Base-by-base conservation (phyloP, 352 stramenopile genomes). In the Phytophthora brassicae region DNA sequence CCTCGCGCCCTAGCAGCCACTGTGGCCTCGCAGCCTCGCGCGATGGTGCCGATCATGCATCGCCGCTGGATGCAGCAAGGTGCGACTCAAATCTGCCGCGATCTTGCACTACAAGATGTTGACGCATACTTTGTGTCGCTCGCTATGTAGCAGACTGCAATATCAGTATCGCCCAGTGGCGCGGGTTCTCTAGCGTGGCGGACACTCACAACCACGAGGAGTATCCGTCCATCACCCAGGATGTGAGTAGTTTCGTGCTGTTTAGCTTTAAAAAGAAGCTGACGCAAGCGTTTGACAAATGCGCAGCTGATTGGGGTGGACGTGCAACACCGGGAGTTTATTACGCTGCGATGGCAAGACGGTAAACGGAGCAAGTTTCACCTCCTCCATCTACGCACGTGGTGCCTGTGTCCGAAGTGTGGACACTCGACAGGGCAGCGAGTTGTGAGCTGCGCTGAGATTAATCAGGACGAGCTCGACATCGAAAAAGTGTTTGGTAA, bases 271-370 rank as follows among this genome's bases (percentile, higher is more conserved):
- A 19, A 2, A 43, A 33, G 12, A 46, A 12, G 48, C 39, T 68
- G 35, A 69, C 35, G 24, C 7, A 26, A 17, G 13, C 9, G 16
- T 4, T 24, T 13, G 17, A 31, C 26, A 31, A 31, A 26, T 11
- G 13, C 33, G 31, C 49, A 92, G 83, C 65, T 92, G 9, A 66
- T 84, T 19, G 72, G 77, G 13, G 83, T 92, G 64, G 79, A 93
- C 36, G 83, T 90, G 45, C 77, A 89, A 47, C 62, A 80, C 20
- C 79, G 76, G 35, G 83, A 93, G 53, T 86, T 83, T 60, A 86
- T 95, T 29, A 77, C 75, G 45, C 70, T 95, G 59, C 84, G 84
- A 38, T 95, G 86, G 86, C 80, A 79, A 50, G 83, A 95, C 41
- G 86, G 78, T 13, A 77, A 73, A 29, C 63, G 62, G 19, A 90